A percentile compares a stretch with the other conserved stretches of the same genome.
These are phyloP conservation scores for Phyllosticta citribraziliensis DNA, from an alignment of 2,329 filamentous ascomycete species.

Conservation along the genomic window DNA sequence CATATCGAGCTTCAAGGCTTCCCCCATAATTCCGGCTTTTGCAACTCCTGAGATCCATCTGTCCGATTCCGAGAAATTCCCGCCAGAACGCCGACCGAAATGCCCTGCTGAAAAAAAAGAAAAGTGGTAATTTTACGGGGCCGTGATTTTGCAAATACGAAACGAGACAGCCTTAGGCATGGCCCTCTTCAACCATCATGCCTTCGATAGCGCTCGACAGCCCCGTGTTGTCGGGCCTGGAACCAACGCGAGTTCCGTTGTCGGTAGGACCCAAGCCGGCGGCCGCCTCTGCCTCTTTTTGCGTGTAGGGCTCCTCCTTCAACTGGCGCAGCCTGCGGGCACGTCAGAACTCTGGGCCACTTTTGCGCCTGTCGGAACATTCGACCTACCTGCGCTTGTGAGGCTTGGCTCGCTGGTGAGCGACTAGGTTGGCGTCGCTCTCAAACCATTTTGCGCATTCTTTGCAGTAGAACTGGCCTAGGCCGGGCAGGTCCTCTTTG, in stretches of 20 bases:
- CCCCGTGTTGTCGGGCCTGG: slow-evolving; percentile 12
- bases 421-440: slow-evolving; percentile 62
- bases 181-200: slow-evolving; percentile 6
- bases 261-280: slow-evolving; percentile 57
- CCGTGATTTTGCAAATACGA: not conserved
- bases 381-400: slow-evolving; percentile 70
- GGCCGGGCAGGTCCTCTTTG: slow-evolving; percentile 74
- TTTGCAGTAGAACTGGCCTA: slow-evolving; percentile 79
- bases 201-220: slow-evolving; percentile 1
- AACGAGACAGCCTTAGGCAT: not conserved
- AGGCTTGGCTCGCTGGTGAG: slow-evolving; percentile 77
- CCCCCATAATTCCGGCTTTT: not conserved
- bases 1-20: not conserved
- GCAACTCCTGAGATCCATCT: not conserved
- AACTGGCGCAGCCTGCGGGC: slow-evolving; percentile 64
- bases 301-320: slow-evolving; percentile 74
- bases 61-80: slow-evolving; percentile 1
- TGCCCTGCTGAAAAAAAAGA: not conserved
- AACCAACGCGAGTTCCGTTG: slow-evolving; percentile 43
- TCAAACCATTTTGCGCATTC: slow-evolving; percentile 98
- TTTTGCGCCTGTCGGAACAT: not conserved
- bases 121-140: not conserved
- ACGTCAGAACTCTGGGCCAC: not conserved
- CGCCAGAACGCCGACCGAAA: slow-evolving; percentile 8
- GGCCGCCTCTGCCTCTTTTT: slow-evolving; percentile 76